Base-by-base conservation (phyloP, 2,329 filamentous ascomycete genomes). In the Gliomastix tumulicola region DNA sequence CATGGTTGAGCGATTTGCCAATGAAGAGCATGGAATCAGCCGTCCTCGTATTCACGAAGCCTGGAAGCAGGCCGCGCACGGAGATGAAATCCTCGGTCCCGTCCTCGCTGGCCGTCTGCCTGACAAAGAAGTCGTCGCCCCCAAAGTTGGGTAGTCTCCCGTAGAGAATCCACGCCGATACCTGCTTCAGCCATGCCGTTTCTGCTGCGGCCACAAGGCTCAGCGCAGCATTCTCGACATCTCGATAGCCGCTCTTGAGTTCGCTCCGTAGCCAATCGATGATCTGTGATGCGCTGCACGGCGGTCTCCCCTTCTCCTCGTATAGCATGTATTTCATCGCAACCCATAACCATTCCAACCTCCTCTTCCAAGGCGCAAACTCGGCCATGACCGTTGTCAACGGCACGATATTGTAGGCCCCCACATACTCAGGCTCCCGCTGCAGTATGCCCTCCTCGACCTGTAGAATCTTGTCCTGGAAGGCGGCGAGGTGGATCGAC, bases 361-460 rank as follows among this genome's bases (percentile, higher is more conserved):
- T 71, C 48, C 87, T 75, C 32, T 75, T 84, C 90, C 90, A 97
- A 30, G 76, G 82, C n/a, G 83, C 79, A 51, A 97, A 96, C 51
- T 92, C 84, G 6, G 74, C 76, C 20, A 94, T 79, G 16, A 97
- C 74, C 3, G 82, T 82, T 34, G 92, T 94, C 48, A 98, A 63
- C 4, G 92, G 90, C 17, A 97, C 90, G 43, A 95, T 94, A 43
- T 90, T 84, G 56, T 96, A 95, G 2, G 86, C 90, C 30, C 90
- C 90, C 2, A 97, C 90, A 40, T 86, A 76, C 7, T 69, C 76
- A 3, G 88, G 74, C 64, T 96, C 88, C 49, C 79, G 77, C 32
- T 71, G 74, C 35, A 97, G 63, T 19, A 98, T 84, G 11, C 73
- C 73, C 39, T 74, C 75, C 60, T 98, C 92, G 5, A 96, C 87